phyloP scores from a whole-genome alignment of 768 basidiomycete genomes.

The Collybia nuda region DNA sequence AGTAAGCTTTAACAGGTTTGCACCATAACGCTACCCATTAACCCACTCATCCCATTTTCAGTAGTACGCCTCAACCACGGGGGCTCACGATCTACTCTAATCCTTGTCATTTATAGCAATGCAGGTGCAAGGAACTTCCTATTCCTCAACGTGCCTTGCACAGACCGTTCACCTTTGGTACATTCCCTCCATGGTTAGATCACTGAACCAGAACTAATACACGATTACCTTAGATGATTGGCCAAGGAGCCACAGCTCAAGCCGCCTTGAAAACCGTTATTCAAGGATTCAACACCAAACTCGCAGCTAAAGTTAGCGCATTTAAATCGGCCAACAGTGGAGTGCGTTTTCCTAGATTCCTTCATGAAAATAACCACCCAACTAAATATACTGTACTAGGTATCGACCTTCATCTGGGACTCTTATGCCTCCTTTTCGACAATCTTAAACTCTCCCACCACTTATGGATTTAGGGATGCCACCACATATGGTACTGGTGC shows the following conservation, averaged over 20 bases:
- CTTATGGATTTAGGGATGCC: conserved; percentile 54
- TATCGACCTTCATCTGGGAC: conserved; percentile 51
- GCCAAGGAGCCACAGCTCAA: conserved; percentile 36
- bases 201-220: background rate
- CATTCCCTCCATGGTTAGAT: background rate
- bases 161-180: conserved; percentile 43
- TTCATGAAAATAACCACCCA: too few species aligned
- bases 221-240: conserved; percentile 42
- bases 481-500: conserved; percentile 41
- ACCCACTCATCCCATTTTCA: background rate
- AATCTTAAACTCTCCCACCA: conserved; percentile 46
- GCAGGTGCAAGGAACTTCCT: conserved; percentile 59
- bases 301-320: conserved; percentile 34
- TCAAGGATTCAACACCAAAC: conserved; percentile 48
- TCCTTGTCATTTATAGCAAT: conserved; percentile 25
- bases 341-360: conserved; percentile 27
- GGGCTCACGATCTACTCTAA: too few species aligned
- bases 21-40: too few species aligned
- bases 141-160: conserved; percentile 40
- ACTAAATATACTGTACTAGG: conserved; percentile 25
- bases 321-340: conserved; percentile 46
- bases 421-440: conserved; percentile 48
- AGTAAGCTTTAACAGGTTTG: conserved; percentile 24
- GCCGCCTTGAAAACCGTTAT: conserved; percentile 46
- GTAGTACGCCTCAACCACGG: conserved; percentile 25